Percentiles rank a stretch among this genome's conserved stretches.
phyloP scores from a whole-genome alignment of 2,329 filamentous ascomycete species.

The Myriosclerotinia curreyana region DNA sequence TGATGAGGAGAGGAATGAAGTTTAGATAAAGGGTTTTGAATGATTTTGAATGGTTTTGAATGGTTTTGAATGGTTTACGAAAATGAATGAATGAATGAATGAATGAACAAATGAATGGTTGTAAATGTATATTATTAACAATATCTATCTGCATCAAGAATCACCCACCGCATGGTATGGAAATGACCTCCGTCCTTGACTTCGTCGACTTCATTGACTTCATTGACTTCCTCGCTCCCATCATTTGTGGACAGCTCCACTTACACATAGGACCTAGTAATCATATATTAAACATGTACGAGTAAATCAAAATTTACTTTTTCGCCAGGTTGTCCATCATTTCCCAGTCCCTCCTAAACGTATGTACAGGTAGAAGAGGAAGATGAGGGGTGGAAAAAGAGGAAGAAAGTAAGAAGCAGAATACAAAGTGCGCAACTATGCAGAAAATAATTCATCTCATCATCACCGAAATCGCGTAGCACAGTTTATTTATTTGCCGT shows the following conservation, averaged over 20 bases:
- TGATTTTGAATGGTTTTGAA: no score
- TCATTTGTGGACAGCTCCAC: neutral
- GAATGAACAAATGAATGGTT: neutral
- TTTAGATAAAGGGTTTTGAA: no score
- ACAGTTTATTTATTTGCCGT: neutral
- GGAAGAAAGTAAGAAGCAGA: neutral
- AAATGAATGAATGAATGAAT: no score
- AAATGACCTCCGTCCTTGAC: neutral
- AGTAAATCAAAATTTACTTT: neutral
- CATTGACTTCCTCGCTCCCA: neutral
- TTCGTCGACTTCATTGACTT: no score
- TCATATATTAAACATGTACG: constrained; percentile 6
- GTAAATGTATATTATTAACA: constrained; percentile 14
- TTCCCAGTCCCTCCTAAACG: neutral
- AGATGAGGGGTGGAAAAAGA: neutral
- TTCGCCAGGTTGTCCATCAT: neutral
- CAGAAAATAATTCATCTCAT: neutral
- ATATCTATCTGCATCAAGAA: neutral
- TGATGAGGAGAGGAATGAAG: no score
- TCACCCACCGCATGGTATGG: neutral
- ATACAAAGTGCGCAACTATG: neutral
- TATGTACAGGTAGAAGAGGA: neutral
- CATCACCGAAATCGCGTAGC: neutral
- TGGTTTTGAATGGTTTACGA: no score
- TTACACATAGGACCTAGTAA: neutral